Base-by-base conservation (phyloP, 345 rosid genomes). In the Lepidium aucheri region DNA sequence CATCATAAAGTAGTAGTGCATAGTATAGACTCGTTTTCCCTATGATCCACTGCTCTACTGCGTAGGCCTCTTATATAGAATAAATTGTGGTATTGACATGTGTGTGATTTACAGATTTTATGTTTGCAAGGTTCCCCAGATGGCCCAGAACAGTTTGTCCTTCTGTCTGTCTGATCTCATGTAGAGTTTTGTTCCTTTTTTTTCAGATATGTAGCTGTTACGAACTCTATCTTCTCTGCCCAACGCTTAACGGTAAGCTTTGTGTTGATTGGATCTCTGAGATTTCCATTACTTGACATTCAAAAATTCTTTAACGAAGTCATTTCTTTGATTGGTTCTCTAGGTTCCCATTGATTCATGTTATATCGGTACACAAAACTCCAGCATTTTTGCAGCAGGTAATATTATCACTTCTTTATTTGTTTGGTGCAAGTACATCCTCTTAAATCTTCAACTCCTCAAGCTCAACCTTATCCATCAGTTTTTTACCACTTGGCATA, bases 301-400 rank as follows among this genome's bases (percentile, higher is more conserved):
- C 7, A 4, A 8, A 53, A 32, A 9, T 10, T 58, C 11, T 47
- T 4, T 54, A 65, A 68, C 61, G 49, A 67, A 54, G 65, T 38
- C 20, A 36, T 18, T 53, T 60, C 17, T 30, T 74, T 52, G 8
- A 36, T 68, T 54, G 65, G 55, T 68, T 42, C 36, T 79, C 63
- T 80, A 93, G 96, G 87, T 93, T 66, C 97, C 98, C 51, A 86
- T 90, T 70, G 98, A 90, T 76, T 90, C 90, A 28, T 90, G 96
- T 76, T 93, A 80, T 76, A 73, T 93, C 10, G 96, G 98, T 65
- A 62, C 79, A 49, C 92, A 86, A 60, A 88, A 82, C 81, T 90
- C 98, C 98, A 46, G 92, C 98, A 40, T 90, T 90, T 78, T 77
- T 93, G 61, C 98, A 88, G 81, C 98, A 93, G 94, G 98, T 90